Evolutionary conservation across 768 basidiomycete species (phyloP), one percentile per base, ranked within the genome.

Genomic region (Termitomyces sp.): DNA sequence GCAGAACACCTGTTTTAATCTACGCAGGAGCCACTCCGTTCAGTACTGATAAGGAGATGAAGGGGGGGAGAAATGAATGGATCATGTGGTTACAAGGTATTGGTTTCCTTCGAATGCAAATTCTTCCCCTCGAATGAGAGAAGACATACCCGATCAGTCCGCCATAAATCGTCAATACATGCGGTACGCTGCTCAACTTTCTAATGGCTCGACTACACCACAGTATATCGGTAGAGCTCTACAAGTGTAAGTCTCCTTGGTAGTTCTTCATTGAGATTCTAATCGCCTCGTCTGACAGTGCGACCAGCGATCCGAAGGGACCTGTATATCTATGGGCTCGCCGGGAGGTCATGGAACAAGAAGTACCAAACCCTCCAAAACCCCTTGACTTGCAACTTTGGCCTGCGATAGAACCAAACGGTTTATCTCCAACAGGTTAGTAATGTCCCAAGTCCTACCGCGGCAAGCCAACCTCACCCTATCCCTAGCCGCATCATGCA

Each of bases 301-400:
- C 88, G 5, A 81, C 70, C n/a, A 87, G 85, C 53, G 80, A 83
- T 30, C 88, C 88, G 0, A 84, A 80, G 65, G 87, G 88, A 0
- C 88, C 88, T 0, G 86, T 87, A 1, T 89, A 90, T 66, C 73
- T 88, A 8, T 89, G 86, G 84, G 86, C 80, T 13, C 77, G 85
- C 16, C 77, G 88, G n/a, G 88, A 90, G 65, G 77, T 79, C 0
- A 83, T 84, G 75, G 87, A 90, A 63, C 78, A 87, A 66, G 82
- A 86, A 64, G 68, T 88, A 0, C 74, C 80, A 22, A 59, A 71
- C 4, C 60, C 69, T 5, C 57, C 69, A 2, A 59, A 68, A 2
- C 52, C 70, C 0, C 56, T 69, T 10, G 56, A 67, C 64, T 42
- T 61, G 60, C n/a, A 72, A 58, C 53, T 75, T 56, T 87, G 85